Evolutionary conservation across 1,139 yeast genomes (phyloP), one percentile per base, ranked within the genome.

Genomic region (Blastobotrys ciferrii): DNA sequence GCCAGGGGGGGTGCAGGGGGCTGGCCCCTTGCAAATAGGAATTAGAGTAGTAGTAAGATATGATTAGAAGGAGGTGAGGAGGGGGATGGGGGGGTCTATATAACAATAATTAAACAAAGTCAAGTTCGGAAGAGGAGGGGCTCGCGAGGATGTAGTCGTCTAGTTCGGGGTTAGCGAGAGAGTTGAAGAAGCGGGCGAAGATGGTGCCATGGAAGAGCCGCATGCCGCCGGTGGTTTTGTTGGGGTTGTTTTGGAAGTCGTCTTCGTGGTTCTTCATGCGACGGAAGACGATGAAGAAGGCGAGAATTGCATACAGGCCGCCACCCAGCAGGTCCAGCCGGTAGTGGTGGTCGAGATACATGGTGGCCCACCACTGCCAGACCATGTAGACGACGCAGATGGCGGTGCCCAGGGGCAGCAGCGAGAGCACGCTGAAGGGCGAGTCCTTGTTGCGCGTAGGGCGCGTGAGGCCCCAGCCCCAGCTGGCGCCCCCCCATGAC

Each of bases 311-410:
- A 63, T 81, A 82, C 6, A 66, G 41, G 62, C 77, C 64, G 4
- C 87, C 87, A 14, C 71, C 70, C 30, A 79, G 64, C 45, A 82
- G 67, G 58, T 83, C 88, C 32, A 82, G 64, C 53, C 86, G 69
- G 77, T 83, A 83, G 65, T 83, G 88, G 62, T 83, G 89, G 60
- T 81, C 87, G 52, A 83, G 65, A 58, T 83, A 83, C 65, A 83
- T 81, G 12, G 88, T 81, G 18, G 85, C 81, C 87, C 87, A 83
- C 84, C 87, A 81, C 61, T 82, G 88, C 43, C 80, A 61, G 4
- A 69, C 51, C 42, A 78, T 77, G 68, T 78, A 71, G 2, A 49
- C 37, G 47, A 72, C 55, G 48, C 74, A 69, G 30, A 64, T 50
- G 14, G 62, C 42, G 58, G 76, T 68, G 53, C 76, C 62, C 0